phyloP scores from a whole-genome alignment of 495 filamentous ascomycete species.

The Penicillium soppii region DNA sequence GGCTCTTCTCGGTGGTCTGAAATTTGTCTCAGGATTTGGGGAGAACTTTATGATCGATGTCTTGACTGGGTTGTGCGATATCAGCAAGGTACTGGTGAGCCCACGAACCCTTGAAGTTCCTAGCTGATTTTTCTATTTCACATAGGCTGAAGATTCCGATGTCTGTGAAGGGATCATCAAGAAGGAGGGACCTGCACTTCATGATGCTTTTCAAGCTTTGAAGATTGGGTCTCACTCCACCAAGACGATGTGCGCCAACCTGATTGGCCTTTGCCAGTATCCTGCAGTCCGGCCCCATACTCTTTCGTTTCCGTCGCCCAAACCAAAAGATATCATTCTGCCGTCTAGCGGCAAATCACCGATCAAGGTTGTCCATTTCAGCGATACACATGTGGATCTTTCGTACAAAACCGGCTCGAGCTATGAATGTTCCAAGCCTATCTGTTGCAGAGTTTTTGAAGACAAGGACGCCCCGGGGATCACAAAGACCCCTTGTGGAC shows the following conservation, averaged over 20 bases:
- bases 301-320: conserved; percentile 44
- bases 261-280: conserved; percentile 50
- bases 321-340: conserved; percentile 39
- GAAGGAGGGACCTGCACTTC: conserved; percentile 49
- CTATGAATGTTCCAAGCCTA: conserved; percentile 53
- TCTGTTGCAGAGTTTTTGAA: conserved; percentile 54
- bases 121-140: neutral
- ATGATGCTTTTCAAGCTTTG: conserved; percentile 45
- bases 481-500: conserved; percentile 43
- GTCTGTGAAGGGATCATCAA: conserved; percentile 49
- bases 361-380: conserved; percentile 54
- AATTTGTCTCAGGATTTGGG: conserved; percentile 41
- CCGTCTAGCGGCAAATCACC: conserved; percentile 44
- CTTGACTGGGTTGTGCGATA: conserved; percentile 46
- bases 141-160: conserved; percentile 44
- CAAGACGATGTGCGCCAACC: conserved; percentile 45
- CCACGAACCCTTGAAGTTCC: neutral
- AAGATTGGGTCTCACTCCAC: conserved; percentile 46
- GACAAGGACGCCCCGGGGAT: conserved; percentile 41
- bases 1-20: conserved; percentile 46
- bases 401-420: conserved; percentile 50
- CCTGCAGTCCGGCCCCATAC: conserved; percentile 42
- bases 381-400: conserved; percentile 55
- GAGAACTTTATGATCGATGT: conserved; percentile 40
- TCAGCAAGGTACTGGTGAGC: conserved; percentile 32